Evolutionary conservation across 2,329 filamentous ascomycete species (phyloP).

Genomic region (Microcera coccophila): DNA sequence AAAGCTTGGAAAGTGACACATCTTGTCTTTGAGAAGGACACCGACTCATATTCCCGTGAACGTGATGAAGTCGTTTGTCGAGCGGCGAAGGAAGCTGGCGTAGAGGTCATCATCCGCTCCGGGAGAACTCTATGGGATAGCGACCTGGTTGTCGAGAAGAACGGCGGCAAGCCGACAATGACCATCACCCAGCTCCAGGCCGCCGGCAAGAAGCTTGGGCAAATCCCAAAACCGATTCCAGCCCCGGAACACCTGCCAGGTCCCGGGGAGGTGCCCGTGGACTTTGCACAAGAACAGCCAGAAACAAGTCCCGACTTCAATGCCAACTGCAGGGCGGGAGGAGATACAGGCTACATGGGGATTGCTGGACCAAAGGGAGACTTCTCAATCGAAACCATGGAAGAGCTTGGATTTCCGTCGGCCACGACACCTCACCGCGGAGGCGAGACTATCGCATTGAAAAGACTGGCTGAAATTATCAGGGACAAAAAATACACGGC

Average conservation of each 20-base stretch:
- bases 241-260: slow-evolving; percentile 58
- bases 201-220: slow-evolving; percentile 60
- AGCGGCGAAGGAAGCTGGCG: slow-evolving; percentile 61
- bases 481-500: slow-evolving; percentile 62
- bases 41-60: slow-evolving; percentile 65
- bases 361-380: slow-evolving; percentile 65
- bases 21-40: slow-evolving; percentile 75
- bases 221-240: slow-evolving; percentile 58
- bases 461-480: slow-evolving; percentile 56
- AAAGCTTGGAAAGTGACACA: slow-evolving; percentile 70
- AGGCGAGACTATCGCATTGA: slow-evolving; percentile 64
- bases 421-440: slow-evolving; percentile 66
- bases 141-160: slow-evolving; percentile 62
- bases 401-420: slow-evolving; percentile 63
- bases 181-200: slow-evolving; percentile 63
- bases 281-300: slow-evolving; percentile 55
- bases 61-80: slow-evolving; percentile 57
- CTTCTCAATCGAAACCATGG: slow-evolving; percentile 66
- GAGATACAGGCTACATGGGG: slow-evolving; percentile 55
- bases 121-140: slow-evolving; percentile 72
- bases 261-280: slow-evolving; percentile 58
- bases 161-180: slow-evolving; percentile 70
- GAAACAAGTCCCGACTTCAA: slow-evolving; percentile 57
- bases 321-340: slow-evolving; percentile 46
- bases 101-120: slow-evolving; percentile 60